Conservation (phyloP, 2,329 filamentous ascomycete genomes). For the Talaromyces sp. region DNA sequence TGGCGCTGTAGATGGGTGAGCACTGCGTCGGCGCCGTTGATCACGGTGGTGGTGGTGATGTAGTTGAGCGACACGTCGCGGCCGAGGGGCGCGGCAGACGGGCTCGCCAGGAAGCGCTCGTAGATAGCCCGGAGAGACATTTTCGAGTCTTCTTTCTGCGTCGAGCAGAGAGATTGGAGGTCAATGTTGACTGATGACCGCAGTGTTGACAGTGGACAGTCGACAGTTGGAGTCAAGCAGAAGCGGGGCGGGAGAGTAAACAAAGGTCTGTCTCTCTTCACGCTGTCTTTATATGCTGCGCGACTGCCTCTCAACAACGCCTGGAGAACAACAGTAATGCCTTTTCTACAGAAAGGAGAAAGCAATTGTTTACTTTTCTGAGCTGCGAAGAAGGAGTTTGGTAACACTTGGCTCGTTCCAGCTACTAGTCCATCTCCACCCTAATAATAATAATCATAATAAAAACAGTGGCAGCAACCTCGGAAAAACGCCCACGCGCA, state of each 20-base stretch:
- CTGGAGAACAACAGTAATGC: not conserved
- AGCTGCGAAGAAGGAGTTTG: not conserved
- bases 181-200: not conserved
- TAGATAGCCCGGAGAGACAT: constrained; percentile 51
- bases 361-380: not conserved
- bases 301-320: not conserved
- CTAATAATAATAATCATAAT: not conserved
- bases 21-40: constrained; percentile 67
- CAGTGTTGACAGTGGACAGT: not conserved
- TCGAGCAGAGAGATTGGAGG: not conserved
- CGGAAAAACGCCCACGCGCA: not conserved
- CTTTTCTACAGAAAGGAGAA: not conserved
- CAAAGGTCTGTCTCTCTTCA: not conserved
- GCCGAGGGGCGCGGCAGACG: constrained; percentile 58
- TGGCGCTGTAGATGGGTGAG: constrained; percentile 72
- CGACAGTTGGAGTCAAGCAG: not conserved
- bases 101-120: constrained; percentile 65
- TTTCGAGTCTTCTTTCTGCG: not conserved
- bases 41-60: constrained; percentile 75
- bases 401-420: not conserved
- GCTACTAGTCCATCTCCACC: not conserved
- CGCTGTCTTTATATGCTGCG: not conserved
- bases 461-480: not conserved
- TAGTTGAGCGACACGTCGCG: constrained; percentile 71
- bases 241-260: not conserved